Conservation (phyloP, 2,329 filamentous ascomycete genomes). For the Raffaelea deltoideospora region DNA sequence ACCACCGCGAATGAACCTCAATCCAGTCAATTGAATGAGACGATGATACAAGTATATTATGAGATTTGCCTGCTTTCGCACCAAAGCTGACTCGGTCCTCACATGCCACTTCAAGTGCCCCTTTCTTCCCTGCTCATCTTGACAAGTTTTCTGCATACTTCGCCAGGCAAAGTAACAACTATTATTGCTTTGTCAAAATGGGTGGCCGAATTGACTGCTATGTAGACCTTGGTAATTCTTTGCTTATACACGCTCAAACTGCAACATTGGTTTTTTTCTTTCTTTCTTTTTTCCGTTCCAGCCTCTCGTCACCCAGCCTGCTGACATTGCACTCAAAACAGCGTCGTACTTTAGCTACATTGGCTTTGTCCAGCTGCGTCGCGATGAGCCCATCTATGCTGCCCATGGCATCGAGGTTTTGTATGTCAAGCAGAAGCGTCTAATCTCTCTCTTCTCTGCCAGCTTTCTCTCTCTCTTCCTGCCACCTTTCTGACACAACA, state of each 20-base stretch:
- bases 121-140: too few species aligned
- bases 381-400: slow-evolving; percentile 36
- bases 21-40: too few species aligned
- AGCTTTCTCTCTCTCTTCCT: not conserved
- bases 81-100: too few species aligned
- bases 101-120: too few species aligned
- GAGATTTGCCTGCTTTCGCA: too few species aligned
- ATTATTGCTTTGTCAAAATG: slow-evolving; percentile 4
- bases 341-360: slow-evolving; percentile 50
- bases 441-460: too few species aligned
- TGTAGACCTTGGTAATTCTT: slow-evolving; percentile 49
- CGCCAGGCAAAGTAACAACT: too few species aligned
- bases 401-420: slow-evolving; percentile 49
- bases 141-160: too few species aligned
- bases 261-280: not conserved
- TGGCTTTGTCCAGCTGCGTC: slow-evolving; percentile 39
- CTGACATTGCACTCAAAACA: slow-evolving; percentile 17
- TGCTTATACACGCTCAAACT: not conserved
- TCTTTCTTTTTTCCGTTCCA: not conserved
- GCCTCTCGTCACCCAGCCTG: not conserved
- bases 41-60: too few species aligned
- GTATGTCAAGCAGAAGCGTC: slow-evolving; percentile 22
- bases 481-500: slow-evolving; percentile 20
- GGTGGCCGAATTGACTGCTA: slow-evolving; percentile 24
- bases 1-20: too few species aligned